Evolutionary conservation across 495 filamentous ascomycete genomes (phyloP), one percentile per base, ranked within the genome.

Genomic region (Margaritispora aquatica): DNA sequence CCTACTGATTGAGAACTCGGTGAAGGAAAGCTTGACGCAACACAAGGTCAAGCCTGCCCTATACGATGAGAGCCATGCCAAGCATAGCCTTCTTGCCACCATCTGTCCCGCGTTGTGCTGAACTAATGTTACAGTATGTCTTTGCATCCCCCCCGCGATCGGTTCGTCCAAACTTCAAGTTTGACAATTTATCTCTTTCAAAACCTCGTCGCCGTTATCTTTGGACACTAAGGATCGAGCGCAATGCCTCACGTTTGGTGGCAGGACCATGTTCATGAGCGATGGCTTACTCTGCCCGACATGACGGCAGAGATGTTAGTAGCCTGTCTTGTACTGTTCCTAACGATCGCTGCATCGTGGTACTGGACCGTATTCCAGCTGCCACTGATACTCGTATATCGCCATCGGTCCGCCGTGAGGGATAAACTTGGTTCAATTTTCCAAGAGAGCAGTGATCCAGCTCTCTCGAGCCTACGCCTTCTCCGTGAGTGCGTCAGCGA

Each of bases 171-270:
- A 48, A 19, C 44, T 48, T 48, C 44, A n/a, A 48, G 44, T 48
- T 48, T n/a, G 44, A 48, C 8, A 48, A 48, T 48, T 48, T 22
- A 48, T n/a, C 44, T 48, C 44, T 48, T 48, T 7, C 44, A 48
- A 19, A 48, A 7, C 44, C 44, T 48, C 44, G 21, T 48, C 21
- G 21, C 44, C 44, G 44, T 48, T 48, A 48, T 48, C 44, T 48
- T 48, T n/a, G 44, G 20, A 48, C 15, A 48, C 5, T 48, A 48
- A 7, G 44, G 20, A 48, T 48, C 44, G 44, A 48, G n/a, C 15
- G 44, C 44, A 51, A 51, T 51, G 49, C 49, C 49, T 51, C 49
- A 51, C 24, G 20, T 27, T 51, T 24, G 20, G 20, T 51, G 49
- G 49, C 24, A 27, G 21, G 49, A 51, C 24, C 49, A 51, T 51